A percentile compares a stretch with the other conserved stretches of the same genome.
Evolutionary conservation across 164 flowering plant species (phyloP).

Genomic region (Dillenia suffruticosa): DNA sequence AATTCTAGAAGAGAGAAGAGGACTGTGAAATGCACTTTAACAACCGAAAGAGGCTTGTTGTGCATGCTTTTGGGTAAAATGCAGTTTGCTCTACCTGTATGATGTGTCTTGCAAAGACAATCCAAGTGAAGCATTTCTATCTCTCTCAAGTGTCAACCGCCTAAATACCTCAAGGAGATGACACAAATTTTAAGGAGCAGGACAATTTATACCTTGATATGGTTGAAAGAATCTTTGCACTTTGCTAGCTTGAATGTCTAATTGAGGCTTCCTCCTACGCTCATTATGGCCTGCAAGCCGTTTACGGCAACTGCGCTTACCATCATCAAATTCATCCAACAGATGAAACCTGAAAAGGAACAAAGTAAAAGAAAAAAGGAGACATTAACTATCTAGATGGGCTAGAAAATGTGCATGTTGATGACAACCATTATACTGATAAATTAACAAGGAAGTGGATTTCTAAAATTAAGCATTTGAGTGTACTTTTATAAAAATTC

Average conservation of each 20-base stretch:
- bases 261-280: conserved; percentile 63
- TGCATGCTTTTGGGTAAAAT: neutral
- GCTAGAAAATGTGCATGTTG: too few species aligned
- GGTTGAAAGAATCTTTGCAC: conserved; percentile 34
- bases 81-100: neutral
- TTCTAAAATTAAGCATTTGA: too few species aligned
- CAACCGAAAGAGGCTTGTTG: too few species aligned
- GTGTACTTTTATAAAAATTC: too few species aligned
- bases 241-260: conserved; percentile 33
- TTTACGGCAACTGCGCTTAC: conserved; percentile 70
- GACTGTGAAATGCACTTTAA: too few species aligned
- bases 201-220: conserved; percentile 28
- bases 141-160: neutral
- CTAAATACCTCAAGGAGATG: neutral
- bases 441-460: too few species aligned
- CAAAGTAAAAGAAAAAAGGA: neutral
- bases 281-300: conserved; percentile 80
- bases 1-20: too few species aligned
- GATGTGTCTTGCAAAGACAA: neutral
- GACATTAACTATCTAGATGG: too few species aligned
- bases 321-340: conserved; percentile 68
- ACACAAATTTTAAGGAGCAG: neutral
- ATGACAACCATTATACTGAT: too few species aligned
- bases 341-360: conserved; percentile 48
- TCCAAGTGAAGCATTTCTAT: neutral